Evolutionary conservation across 345 rosid species (phyloP).

Genomic region (Anastatica hierochuntica): DNA sequence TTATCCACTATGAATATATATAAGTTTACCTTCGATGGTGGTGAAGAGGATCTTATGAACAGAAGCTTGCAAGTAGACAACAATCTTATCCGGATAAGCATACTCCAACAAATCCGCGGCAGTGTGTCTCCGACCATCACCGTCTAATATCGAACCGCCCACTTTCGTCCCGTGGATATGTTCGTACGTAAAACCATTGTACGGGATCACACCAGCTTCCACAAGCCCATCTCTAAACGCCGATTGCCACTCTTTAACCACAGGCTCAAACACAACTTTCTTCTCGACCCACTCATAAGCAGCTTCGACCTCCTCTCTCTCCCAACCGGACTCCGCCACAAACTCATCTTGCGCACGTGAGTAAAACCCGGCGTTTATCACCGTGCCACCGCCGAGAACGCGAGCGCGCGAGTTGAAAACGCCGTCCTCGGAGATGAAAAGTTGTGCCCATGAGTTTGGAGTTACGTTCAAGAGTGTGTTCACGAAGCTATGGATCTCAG

Average conservation of each 20-base stretch:
- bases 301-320: constrained; percentile 30
- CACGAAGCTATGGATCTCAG: constrained; percentile 36
- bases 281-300: constrained; percentile 75
- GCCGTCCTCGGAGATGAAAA: constrained; percentile 66
- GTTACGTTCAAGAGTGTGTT: constrained; percentile 33
- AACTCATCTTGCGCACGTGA: constrained; percentile 39
- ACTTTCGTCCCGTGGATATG: constrained; percentile 63
- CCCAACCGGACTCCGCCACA: constrained; percentile 44
- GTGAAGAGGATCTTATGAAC: constrained; percentile 50
- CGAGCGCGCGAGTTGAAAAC: constrained; percentile 70
- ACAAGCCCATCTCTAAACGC: constrained; percentile 63
- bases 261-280: constrained; percentile 51
- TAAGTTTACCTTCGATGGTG: constrained; percentile 25
- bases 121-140: constrained; percentile 58
- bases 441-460: constrained; percentile 49
- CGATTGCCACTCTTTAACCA: constrained; percentile 52
- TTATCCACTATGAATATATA: too few species aligned
- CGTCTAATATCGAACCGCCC: constrained; percentile 67
- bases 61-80: constrained; percentile 56
- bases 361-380: constrained; percentile 74
- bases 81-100: constrained; percentile 36
- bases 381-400: constrained; percentile 82
- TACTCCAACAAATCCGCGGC: constrained; percentile 73
- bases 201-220: constrained; percentile 54
- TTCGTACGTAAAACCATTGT: constrained; percentile 61